phyloP scores from a whole-genome alignment of 768 basidiomycete species.

The Russula ochroleuca region DNA sequence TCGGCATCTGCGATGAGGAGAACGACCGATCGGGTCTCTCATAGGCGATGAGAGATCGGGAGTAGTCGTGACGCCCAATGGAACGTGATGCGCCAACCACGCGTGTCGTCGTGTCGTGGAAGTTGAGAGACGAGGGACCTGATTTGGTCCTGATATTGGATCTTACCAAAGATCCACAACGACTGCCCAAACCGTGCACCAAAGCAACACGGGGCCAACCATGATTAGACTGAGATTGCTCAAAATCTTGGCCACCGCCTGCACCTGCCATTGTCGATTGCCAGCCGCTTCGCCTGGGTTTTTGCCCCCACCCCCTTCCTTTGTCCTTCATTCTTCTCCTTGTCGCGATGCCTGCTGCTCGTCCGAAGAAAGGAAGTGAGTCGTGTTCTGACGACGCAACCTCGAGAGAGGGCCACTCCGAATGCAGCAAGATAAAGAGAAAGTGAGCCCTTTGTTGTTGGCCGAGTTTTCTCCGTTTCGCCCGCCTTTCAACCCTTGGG shows the following conservation, averaged over 20 bases:
- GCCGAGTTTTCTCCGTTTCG: conserved; percentile 57
- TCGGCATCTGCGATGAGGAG: conserved; percentile 4
- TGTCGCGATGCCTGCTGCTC: conserved; percentile 57
- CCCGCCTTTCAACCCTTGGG: conserved; percentile 40
- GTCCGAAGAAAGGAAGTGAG: conserved; percentile 61
- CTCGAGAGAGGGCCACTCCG: conserved; percentile 52
- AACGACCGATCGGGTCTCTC: conserved; percentile 2
- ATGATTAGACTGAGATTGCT: conserved; percentile 28
- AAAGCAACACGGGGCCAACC: conserved; percentile 28
- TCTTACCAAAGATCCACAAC: conserved; percentile 25
- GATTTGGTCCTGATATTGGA: conserved; percentile 30
- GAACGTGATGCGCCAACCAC: conserved; percentile 16
- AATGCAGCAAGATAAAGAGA: conserved; percentile 74
- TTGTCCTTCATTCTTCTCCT: conserved; percentile 24
- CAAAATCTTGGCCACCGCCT: conserved; percentile 23
- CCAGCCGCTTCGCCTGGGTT: conserved; percentile 29
- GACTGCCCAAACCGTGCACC: conserved; percentile 22
- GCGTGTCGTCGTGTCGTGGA: conserved; percentile 20
- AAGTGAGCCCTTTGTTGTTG: conserved; percentile 55
- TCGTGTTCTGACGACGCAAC: conserved; percentile 56
- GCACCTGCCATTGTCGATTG: conserved; percentile 23
- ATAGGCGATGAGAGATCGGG: conserved; percentile 20
- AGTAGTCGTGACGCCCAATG: conserved; percentile 14
- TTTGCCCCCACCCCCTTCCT: conserved; percentile 31
- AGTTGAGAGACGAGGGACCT: conserved; percentile 18